A percentile compares a stretch with the other conserved stretches of the same genome.
These are phyloP conservation scores for Wallacemonas sp. DNA, from an alignment of 208 protist species.

Conservation along the genomic window DNA sequence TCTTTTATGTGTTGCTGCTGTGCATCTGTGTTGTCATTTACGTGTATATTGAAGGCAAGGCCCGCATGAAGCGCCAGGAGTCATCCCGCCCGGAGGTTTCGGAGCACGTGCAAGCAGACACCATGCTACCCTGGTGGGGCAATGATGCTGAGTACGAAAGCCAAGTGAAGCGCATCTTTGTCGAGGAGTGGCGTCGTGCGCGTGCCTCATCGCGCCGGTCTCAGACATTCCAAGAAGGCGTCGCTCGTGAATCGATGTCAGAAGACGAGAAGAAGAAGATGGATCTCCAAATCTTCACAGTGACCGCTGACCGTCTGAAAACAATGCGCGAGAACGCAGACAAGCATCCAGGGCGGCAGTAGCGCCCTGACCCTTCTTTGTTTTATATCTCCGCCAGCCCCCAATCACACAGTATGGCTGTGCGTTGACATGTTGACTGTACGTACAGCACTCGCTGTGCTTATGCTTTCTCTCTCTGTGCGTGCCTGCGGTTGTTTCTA, in stretches of 20 bases:
- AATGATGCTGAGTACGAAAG: slow-evolving; percentile 88
- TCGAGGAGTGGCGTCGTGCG: slow-evolving; percentile 83
- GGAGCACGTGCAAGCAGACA: slow-evolving; percentile 75
- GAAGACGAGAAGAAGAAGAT: slow-evolving; percentile 68
- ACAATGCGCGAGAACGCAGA: slow-evolving; percentile 76
- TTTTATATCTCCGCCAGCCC: too few relatives aligned
- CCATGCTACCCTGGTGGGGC: slow-evolving; percentile 90
- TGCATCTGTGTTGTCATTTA: slow-evolving; percentile 56
- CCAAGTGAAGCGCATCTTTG: slow-evolving; percentile 89
- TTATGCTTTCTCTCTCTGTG: too few relatives aligned
- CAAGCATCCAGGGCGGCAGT: slow-evolving; percentile 49
- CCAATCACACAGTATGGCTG: too few relatives aligned
- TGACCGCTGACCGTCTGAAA: slow-evolving; percentile 71
- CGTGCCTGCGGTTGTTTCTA: too few relatives aligned
- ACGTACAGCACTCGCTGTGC: too few relatives aligned
- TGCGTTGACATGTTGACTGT: too few relatives aligned
- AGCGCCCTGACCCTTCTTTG: too few relatives aligned
- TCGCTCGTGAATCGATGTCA: slow-evolving; percentile 74
- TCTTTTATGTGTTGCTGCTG: slow-evolving; percentile 60
- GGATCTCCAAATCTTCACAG: slow-evolving; percentile 87
- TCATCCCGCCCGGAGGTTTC: slow-evolving; percentile 48
- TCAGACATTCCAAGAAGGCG: slow-evolving; percentile 74
- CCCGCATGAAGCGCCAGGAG: slow-evolving; percentile 53
- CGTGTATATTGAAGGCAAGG: slow-evolving; percentile 59
- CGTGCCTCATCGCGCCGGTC: slow-evolving; percentile 61